phyloP scores from a whole-genome alignment of 1,284 basidiomycete species.

The Coniophora puteana region DNA sequence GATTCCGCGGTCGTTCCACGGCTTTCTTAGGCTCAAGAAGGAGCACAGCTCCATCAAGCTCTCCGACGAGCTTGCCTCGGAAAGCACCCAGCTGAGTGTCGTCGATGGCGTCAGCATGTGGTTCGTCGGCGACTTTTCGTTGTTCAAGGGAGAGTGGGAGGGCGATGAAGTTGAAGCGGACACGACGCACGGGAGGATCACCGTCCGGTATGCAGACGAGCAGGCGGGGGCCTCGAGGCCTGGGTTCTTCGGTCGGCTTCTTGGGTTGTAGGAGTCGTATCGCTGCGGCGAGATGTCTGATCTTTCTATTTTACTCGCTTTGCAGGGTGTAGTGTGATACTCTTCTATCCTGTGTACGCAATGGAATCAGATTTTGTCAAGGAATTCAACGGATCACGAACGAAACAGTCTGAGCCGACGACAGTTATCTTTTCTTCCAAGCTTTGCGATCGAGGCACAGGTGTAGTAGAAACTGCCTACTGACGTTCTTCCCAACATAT shows the following conservation, averaged over 20 bases:
- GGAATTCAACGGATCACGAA: too few relatives aligned
- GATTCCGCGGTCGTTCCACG: slow-evolving; percentile 36
- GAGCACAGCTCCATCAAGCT: slow-evolving; percentile 22
- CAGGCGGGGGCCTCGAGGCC: slow-evolving; percentile 2
- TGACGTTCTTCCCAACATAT: too few relatives aligned
- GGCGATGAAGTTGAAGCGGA: slow-evolving; percentile 32
- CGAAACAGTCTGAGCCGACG: too few relatives aligned
- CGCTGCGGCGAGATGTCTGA: too few relatives aligned
- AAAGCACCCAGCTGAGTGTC: slow-evolving; percentile 28
- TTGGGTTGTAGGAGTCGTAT: slow-evolving; percentile 7
- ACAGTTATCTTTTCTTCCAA: too few relatives aligned
- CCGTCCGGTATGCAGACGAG: slow-evolving; percentile 31
- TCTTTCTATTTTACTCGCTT: too few relatives aligned
- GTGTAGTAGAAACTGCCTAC: too few relatives aligned
- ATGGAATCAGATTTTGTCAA: too few relatives aligned
- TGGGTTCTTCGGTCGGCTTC: slow-evolving; percentile 15
- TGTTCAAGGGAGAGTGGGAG: slow-evolving; percentile 20
- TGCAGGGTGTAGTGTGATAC: too few relatives aligned
- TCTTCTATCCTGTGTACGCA: too few relatives aligned
- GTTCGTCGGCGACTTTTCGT: slow-evolving; percentile 31
- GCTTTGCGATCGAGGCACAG: too few relatives aligned
- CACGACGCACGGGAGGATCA: slow-evolving; percentile 29
- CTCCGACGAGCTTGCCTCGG: slow-evolving; percentile 20
- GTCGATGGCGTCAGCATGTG: slow-evolving; percentile 21
- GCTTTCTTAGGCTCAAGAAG: slow-evolving; percentile 26